Conservation (phyloP, 306 rosid species). For the Casuarina cunninghamiana region DNA sequence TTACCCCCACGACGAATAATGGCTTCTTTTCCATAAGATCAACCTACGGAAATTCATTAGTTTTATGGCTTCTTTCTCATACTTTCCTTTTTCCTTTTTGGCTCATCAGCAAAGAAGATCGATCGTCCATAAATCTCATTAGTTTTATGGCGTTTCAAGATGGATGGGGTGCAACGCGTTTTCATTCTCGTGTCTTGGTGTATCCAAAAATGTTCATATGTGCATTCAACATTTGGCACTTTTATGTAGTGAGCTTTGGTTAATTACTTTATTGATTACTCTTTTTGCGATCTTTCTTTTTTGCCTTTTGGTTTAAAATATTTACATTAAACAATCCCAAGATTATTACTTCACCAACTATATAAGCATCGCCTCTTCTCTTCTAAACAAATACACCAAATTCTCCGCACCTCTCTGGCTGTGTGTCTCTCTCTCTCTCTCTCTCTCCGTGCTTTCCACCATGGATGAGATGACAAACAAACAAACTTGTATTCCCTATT, state of each 20-base stretch:
- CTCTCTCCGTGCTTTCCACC: background rate
- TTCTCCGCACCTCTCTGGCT: background rate
- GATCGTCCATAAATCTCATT: background rate
- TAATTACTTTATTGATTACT: too few relatives aligned
- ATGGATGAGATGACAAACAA: slow-evolving; percentile 50
- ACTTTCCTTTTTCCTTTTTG: background rate
- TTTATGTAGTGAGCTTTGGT: too few relatives aligned
- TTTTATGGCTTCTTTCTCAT: too few relatives aligned
- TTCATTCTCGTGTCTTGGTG: slow-evolving; percentile 14
- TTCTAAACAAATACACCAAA: slow-evolving; percentile 15
- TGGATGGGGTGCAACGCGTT: slow-evolving; percentile 15
- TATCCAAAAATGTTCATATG: too few relatives aligned
- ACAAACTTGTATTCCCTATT: slow-evolving; percentile 20
- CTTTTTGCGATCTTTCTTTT: background rate
- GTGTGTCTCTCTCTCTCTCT: background rate
- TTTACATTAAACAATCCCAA: slow-evolving; percentile 6
- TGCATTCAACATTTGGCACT: too few relatives aligned
- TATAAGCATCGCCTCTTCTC: slow-evolving; percentile 21
- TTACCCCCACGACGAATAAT: background rate
- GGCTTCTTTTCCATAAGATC: background rate
- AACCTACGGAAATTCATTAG: too few relatives aligned
- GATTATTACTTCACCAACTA: slow-evolving; percentile 6
- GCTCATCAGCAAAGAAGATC: background rate
- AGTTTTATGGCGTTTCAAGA: slow-evolving; percentile 5
- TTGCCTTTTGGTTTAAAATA: slow-evolving; percentile 6